Evolutionary conservation across 257 asterid species (phyloP).

Genomic region (Mentha longifolia): DNA sequence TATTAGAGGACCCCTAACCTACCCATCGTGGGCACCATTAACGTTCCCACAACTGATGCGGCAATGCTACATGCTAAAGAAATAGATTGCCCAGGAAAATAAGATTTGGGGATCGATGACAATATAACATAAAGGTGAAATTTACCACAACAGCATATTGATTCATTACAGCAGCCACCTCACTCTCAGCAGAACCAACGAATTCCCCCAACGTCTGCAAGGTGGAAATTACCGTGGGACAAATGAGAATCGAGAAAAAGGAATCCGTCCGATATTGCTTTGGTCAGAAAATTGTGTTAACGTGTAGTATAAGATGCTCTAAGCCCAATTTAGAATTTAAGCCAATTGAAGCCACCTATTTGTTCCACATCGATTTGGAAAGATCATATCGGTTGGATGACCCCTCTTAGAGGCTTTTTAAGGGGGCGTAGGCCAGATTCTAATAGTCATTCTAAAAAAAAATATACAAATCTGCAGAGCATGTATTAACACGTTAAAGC

Average conservation of each 20-base stretch:
- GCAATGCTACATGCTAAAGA: too few relatives aligned
- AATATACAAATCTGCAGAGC: neutral
- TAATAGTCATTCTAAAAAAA: neutral
- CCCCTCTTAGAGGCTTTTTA: too few relatives aligned
- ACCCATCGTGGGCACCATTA: too few relatives aligned
- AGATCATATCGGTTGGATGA: too few relatives aligned
- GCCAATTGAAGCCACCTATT: too few relatives aligned
- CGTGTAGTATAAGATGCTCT: neutral
- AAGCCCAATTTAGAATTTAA: neutral
- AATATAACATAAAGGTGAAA: slow-evolving; percentile 30
- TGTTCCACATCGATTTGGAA: too few relatives aligned
- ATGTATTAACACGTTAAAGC: slow-evolving; percentile 3
- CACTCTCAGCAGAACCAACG: slow-evolving; percentile 72
- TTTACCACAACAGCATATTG: slow-evolving; percentile 76
- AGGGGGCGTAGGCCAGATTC: too few relatives aligned
- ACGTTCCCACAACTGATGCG: too few relatives aligned
- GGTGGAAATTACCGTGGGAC: neutral
- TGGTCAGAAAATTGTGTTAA: neutral
- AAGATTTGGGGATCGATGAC: slow-evolving; percentile 7
- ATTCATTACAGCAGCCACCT: slow-evolving; percentile 63
- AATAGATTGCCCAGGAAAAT: neutral
- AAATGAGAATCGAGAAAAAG: neutral
- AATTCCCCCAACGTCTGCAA: slow-evolving; percentile 72
- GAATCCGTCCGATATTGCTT: neutral
- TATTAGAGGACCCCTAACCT: too few relatives aligned